Base-by-base conservation (phyloP, 805 yeast genomes). In the Nematodospora valgi region DNA sequence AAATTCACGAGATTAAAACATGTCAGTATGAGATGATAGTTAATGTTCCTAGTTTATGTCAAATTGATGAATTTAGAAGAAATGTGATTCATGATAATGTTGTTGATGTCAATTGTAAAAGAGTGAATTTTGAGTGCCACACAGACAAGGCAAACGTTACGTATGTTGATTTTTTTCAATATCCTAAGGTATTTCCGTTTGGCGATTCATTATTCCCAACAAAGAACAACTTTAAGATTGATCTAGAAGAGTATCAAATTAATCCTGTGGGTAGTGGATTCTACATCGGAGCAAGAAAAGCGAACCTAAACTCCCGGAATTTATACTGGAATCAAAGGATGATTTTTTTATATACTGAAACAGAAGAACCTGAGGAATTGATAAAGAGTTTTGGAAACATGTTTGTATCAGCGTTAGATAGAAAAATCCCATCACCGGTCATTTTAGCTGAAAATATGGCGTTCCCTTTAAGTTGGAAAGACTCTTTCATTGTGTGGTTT, bases 11-110 rank as follows among this genome's bases (percentile, higher is more conserved):
- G 52, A 56, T 66, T 21, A 68, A 64, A 36, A 75, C 81, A 0
- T 81, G 88, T 51, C 70, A 70, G 29, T 81, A 81, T 48, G 65
- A 65, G 43, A 65, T 78, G 55, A 60, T 61, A 18, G 56, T 81
- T 3, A 66, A 65, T 30, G 64, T 79, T 0, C 79, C 80, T 0
- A 50, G 56, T 6, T 56, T 81, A 16, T 81, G 87, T 44, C 38
- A 38, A 35, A 29, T 51, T 48, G 51, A 62, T 45, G 67, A 62
- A 30, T 63, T 67, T 34, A 33, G 39, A 25, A 60, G 62, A 4
- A 49, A 37, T 16, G 36, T 45, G 11, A 33, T 43, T 8, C 53
- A 52, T 16, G 60, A 55, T 18, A 45, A 51, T 18, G 49, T 51
- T 22, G 40, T 52, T 8, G 60, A 55, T 20, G 45, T 65, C 6